Percentiles rank a stretch among this genome's conserved stretches.
These are phyloP conservation scores for Cnidoscolus chayamansa DNA, from an alignment of 441 rosid genomes.

Conservation along the genomic window DNA sequence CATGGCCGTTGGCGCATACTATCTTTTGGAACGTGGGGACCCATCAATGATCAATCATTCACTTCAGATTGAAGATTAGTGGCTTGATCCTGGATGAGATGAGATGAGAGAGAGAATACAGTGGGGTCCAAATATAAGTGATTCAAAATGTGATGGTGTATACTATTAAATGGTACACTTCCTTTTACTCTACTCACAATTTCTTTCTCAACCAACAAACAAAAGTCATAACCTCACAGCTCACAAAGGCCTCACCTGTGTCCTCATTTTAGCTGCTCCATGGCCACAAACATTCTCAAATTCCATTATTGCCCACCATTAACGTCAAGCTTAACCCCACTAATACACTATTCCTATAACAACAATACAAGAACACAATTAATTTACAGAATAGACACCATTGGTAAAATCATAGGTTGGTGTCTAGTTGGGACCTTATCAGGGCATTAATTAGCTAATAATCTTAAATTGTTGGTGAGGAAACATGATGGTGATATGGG, in stretches of 20 bases:
- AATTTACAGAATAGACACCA: no score
- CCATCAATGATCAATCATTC: conserved; percentile 19
- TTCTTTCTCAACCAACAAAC: neutral
- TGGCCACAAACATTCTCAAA: neutral
- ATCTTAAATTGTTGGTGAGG: no score
- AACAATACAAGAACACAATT: no score
- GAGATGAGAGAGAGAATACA: neutral
- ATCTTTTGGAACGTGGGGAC: conserved; percentile 17
- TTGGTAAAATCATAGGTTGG: no score
- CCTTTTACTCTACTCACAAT: conserved; percentile 31
- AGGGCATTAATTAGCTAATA: no score
- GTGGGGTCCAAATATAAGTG: neutral
- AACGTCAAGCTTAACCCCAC: conserved; percentile 1
- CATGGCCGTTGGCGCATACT: conserved; percentile 27
- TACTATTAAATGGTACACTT: conserved; percentile 12
- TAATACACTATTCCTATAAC: neutral
- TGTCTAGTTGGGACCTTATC: no score
- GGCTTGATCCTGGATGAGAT: conserved; percentile 6
- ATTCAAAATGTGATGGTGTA: neutral
- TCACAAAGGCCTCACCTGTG: conserved; percentile 20
- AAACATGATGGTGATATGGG: neutral
- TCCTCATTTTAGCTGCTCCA: neutral
- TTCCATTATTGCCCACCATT: conserved; percentile 3
- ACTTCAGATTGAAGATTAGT: conserved; percentile 22
- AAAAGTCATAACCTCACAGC: conserved; percentile 15